phyloP scores from a whole-genome alignment of 257 asterid genomes.

The Gynochthodes officinalis region DNA sequence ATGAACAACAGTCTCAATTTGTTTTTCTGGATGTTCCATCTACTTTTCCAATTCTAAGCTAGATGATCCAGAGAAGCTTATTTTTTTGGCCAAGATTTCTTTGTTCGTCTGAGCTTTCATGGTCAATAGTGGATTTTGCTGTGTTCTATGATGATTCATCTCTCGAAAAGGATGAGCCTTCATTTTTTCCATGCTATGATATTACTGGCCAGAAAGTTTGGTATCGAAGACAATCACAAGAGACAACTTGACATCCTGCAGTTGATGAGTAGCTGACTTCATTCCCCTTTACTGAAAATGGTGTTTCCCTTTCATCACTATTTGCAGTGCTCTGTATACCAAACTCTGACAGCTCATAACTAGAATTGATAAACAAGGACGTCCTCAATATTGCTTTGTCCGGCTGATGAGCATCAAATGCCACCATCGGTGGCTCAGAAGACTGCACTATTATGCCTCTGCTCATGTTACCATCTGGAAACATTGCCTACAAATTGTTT shows the following conservation, averaged over 20 bases:
- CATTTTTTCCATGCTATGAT: conserved; percentile 19
- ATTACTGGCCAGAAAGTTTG: conserved; percentile 17
- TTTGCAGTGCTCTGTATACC: conserved; percentile 20
- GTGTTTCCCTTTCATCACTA: conserved; percentile 17
- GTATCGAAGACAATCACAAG: conserved; percentile 18
- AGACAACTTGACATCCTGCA: conserved; percentile 17
- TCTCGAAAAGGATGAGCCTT: conserved; percentile 24
- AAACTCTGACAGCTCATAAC: conserved; percentile 21
- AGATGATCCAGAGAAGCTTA: conserved; percentile 21
- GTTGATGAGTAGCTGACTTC: conserved; percentile 21
- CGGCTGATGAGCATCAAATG: conserved; percentile 21
- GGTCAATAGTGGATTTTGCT: conserved; percentile 25
- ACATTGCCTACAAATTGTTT: conserved; percentile 33
- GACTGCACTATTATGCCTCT: conserved; percentile 15
- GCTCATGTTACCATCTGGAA: conserved; percentile 14
- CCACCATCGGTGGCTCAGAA: conserved; percentile 25
- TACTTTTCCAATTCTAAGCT: conserved; percentile 33
- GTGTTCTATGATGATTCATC: conserved; percentile 18
- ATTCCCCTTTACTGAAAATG: conserved; percentile 14
- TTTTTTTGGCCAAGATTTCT: conserved; percentile 17
- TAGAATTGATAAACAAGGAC: conserved; percentile 20
- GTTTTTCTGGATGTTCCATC: conserved; percentile 25
- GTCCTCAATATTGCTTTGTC: conserved; percentile 23
- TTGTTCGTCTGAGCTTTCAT: conserved; percentile 25
- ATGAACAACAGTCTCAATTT: conserved; percentile 25